Evolutionary conservation across 768 basidiomycete species (phyloP).

Genomic region (Coprinopsis sp.): DNA sequence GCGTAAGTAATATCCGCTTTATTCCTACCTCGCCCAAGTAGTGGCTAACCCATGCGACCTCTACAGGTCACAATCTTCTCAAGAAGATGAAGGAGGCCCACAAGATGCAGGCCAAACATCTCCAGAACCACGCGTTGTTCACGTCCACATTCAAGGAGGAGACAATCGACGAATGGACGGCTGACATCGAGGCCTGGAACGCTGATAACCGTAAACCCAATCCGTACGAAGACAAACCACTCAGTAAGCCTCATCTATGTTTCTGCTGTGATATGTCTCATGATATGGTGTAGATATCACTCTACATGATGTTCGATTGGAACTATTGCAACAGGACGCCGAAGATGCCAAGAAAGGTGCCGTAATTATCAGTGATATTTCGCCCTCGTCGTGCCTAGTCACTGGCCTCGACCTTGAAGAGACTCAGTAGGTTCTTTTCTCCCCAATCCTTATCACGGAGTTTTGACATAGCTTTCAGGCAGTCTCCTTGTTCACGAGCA

Average conservation of each 20-base stretch:
- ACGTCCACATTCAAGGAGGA: not conserved
- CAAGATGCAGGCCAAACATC: not conserved
- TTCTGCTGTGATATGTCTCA: not conserved
- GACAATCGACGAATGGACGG: not conserved
- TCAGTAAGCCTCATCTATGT: not conserved
- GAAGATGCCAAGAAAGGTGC: slow-evolving; percentile 3
- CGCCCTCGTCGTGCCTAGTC: slow-evolving; percentile 1
- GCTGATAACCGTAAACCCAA: not conserved
- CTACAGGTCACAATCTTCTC: not conserved
- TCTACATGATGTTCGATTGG: slow-evolving; percentile 9
- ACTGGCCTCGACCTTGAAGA: slow-evolving; percentile 16
- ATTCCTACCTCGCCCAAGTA: not conserved
- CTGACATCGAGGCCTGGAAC: not conserved
- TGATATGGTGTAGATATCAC: slow-evolving; percentile 2
- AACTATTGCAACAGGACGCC: slow-evolving; percentile 11
- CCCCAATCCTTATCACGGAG: not conserved
- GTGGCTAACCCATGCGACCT: not conserved
- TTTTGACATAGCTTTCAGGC: not conserved
- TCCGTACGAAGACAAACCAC: not conserved
- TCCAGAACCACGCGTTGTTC: not conserved
- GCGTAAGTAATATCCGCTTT: slow-evolving; percentile 4
- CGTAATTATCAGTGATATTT: slow-evolving; percentile 1
- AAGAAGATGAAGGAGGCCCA: not conserved
- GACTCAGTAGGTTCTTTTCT: slow-evolving; percentile 20
- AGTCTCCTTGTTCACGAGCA: not conserved